Conservation (phyloP, 2,329 filamentous ascomycete genomes). For the Fonsecaea monophora region DNA sequence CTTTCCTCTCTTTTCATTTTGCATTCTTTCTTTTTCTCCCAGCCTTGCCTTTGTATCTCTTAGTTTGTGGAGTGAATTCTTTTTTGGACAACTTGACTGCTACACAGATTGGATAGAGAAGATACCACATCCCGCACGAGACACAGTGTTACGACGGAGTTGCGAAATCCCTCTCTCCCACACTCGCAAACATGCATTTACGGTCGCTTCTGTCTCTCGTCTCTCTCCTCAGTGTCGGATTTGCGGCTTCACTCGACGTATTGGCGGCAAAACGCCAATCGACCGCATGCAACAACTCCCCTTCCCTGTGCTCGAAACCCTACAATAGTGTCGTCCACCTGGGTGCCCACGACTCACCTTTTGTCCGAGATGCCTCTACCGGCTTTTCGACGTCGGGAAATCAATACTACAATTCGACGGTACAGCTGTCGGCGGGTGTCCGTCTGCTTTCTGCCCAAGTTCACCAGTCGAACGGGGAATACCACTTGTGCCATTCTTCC, state of each 20-base stretch:
- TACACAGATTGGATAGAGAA: background rate
- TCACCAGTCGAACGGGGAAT: constrained; percentile 64
- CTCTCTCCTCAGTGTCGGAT: constrained; percentile 25
- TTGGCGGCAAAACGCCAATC: constrained; percentile 32
- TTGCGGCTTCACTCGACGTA: constrained; percentile 25
- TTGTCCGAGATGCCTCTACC: constrained; percentile 69
- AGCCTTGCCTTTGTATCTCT: background rate
- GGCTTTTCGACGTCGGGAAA: constrained; percentile 70
- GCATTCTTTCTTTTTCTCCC: background rate
- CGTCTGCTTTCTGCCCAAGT: constrained; percentile 75
- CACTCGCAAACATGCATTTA: constrained; percentile 19
- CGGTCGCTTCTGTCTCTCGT: constrained; percentile 25
- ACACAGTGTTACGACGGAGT: background rate
- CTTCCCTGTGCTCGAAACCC: constrained; percentile 70
- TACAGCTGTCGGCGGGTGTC: constrained; percentile 73
- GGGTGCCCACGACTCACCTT: constrained; percentile 76
- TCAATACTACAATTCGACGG: constrained; percentile 73
- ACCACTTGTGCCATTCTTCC: constrained; percentile 73
- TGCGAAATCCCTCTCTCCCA: background rate
- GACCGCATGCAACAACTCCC: constrained; percentile 80
- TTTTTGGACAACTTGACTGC: constrained; percentile 4
- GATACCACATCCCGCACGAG: background rate
- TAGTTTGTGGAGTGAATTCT: background rate
- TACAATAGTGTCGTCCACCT: constrained; percentile 81
- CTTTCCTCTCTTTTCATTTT: constrained; percentile 4